Evolutionary conservation across 768 basidiomycete genomes (phyloP).

Genomic region (Mycena vitilis): DNA sequence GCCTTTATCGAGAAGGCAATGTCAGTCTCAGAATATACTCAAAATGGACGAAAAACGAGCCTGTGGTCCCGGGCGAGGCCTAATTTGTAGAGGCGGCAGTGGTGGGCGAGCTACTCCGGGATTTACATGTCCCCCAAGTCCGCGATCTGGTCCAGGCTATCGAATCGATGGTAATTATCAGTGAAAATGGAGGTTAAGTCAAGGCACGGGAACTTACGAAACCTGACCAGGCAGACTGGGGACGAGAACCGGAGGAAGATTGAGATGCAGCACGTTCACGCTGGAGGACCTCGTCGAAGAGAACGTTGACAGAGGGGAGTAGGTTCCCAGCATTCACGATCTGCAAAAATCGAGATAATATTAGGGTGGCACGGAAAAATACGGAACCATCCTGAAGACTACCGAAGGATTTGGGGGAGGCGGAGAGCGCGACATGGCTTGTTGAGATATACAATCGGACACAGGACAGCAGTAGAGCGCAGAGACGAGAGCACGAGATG

Average conservation of each 20-base stretch:
- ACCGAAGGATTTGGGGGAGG: slow-evolving; percentile 27
- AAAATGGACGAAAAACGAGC: slow-evolving; percentile 13
- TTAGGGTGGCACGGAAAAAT: slow-evolving; percentile 21
- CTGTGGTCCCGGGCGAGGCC: slow-evolving; percentile 13
- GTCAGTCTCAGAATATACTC: background rate
- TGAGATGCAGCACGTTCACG: slow-evolving; percentile 26
- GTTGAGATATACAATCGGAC: background rate
- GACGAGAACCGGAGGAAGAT: slow-evolving; percentile 15
- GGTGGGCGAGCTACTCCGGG: background rate
- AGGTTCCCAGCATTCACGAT: slow-evolving; percentile 34
- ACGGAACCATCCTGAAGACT: slow-evolving; percentile 7
- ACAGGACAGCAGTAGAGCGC: slow-evolving; percentile 10
- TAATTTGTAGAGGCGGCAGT: slow-evolving; percentile 23
- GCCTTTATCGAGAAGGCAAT: background rate
- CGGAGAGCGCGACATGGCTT: slow-evolving; percentile 26
- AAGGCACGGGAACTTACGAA: slow-evolving; percentile 12
- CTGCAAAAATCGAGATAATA: slow-evolving; percentile 15
- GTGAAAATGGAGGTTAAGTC: background rate
- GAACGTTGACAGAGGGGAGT: slow-evolving; percentile 32
- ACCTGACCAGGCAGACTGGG: slow-evolving; percentile 31
- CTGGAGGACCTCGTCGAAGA: slow-evolving; percentile 29
- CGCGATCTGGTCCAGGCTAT: slow-evolving; percentile 27
- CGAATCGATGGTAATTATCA: slow-evolving; percentile 7
- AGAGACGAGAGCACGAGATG: slow-evolving; percentile 6
- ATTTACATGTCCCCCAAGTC: slow-evolving; percentile 5